Evolutionary conservation across 192 early-diverging fungal genomes (phyloP).

Genomic region (Coemansia sp.): DNA sequence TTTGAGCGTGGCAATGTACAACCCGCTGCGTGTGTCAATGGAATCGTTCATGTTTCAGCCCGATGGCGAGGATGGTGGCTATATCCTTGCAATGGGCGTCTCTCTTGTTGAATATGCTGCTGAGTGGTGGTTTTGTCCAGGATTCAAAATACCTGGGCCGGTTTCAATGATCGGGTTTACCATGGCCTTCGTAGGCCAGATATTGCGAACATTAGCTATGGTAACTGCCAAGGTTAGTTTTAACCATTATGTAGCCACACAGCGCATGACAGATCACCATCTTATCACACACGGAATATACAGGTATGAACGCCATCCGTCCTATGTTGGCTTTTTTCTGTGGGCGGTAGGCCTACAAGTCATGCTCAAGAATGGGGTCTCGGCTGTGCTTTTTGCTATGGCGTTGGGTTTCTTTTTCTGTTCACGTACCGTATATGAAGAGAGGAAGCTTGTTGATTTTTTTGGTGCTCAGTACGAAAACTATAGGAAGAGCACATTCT

Average conservation of each 20-base stretch:
- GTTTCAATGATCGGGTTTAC: constrained; percentile 58
- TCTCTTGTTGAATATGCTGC: constrained; percentile 58
- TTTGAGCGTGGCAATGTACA: constrained; percentile 78
- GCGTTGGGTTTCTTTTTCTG: constrained; percentile 76
- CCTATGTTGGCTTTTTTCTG: constrained; percentile 93
- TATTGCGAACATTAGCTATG: constrained; percentile 81
- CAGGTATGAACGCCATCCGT: constrained; percentile 87
- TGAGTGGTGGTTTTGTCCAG: constrained; percentile 60
- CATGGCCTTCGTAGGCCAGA: constrained; percentile 69
- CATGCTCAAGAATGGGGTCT: constrained; percentile 78
- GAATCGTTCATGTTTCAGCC: constrained; percentile 56
- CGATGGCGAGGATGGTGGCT: constrained; percentile 25
- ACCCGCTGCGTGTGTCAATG: constrained; percentile 64
- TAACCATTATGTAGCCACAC: constrained; percentile 75
- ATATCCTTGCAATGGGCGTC: constrained; percentile 21
- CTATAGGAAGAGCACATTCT: constrained; percentile 66
- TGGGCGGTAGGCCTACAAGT: constrained; percentile 84
- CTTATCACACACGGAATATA: constrained; percentile 90
- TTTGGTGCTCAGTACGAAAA: constrained; percentile 77
- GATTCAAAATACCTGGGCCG: constrained; percentile 8
- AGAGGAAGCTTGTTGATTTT: constrained; percentile 68
- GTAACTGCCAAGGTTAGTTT: constrained; percentile 88
- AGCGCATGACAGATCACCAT: constrained; percentile 68
- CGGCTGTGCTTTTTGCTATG: constrained; percentile 62
- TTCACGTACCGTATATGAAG: constrained; percentile 77